Percentiles rank a stretch among this genome's conserved stretches.
Evolutionary conservation across 192 early-diverging fungal genomes (phyloP).

Genomic region (Umbelopsis vinacea): DNA sequence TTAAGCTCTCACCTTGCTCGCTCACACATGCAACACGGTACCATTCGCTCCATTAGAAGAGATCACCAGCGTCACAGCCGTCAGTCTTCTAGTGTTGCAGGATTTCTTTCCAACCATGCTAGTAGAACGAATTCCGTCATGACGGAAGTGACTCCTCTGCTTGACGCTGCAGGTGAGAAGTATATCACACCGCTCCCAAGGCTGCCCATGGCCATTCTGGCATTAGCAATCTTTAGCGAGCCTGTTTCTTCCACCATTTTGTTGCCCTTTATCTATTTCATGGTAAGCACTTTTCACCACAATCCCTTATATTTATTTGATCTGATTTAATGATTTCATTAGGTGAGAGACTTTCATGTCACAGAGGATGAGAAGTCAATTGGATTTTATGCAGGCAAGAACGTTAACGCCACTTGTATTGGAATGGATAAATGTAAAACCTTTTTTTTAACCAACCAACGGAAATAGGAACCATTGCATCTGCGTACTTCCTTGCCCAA

Average conservation of each 20-base stretch:
- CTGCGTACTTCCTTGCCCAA: slow-evolving; percentile 73
- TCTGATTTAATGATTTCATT: not conserved
- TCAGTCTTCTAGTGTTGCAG: not conserved
- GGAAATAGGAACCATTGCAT: slow-evolving; percentile 45
- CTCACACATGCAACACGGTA: slow-evolving; percentile 12
- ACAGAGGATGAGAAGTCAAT: slow-evolving; percentile 75
- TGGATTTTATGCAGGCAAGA: slow-evolving; percentile 81
- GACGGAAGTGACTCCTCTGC: slow-evolving; percentile 12
- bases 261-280: slow-evolving; percentile 87
- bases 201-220: slow-evolving; percentile 52
- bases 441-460: slow-evolving; percentile 6
- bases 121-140: slow-evolving; percentile 11
- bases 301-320: not conserved
- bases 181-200: slow-evolving; percentile 47
- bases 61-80: slow-evolving; percentile 3
- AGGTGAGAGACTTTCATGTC: slow-evolving; percentile 71
- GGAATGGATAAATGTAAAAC: slow-evolving; percentile 4
- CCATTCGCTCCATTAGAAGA: slow-evolving; percentile 2
- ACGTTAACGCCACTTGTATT: slow-evolving; percentile 40
- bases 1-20: too few relatives aligned
- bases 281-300: slow-evolving; percentile 47
- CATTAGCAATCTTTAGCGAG: slow-evolving; percentile 62
- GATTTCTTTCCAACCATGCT: not conserved
- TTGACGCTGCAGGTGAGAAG: slow-evolving; percentile 18
- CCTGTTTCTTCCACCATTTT: slow-evolving; percentile 73